Conservation (phyloP, 2,329 filamentous ascomycete species). For the Gliomastix tumulicola region DNA sequence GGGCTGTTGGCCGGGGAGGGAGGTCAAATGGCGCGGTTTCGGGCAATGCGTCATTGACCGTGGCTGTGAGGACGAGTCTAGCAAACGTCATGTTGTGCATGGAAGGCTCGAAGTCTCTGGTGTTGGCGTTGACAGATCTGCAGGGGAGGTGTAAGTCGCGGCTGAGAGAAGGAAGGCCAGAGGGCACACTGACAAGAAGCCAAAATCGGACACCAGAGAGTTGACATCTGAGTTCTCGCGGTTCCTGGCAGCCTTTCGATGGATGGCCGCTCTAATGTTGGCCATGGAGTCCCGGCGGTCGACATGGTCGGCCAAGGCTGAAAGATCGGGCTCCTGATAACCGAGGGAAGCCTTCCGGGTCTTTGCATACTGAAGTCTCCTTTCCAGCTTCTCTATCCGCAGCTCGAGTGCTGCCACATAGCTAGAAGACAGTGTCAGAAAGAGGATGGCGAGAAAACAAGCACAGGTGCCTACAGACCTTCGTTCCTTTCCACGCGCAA, state of each 20-base stretch:
- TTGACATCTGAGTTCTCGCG: constrained; percentile 83
- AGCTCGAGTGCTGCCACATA: constrained; percentile 96
- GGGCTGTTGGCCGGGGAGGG: constrained; percentile 64
- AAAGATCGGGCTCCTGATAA: constrained; percentile 51
- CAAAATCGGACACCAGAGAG: constrained; percentile 88
- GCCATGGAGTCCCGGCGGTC: constrained; percentile 50
- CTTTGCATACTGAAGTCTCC: constrained; percentile 62
- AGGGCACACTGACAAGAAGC: constrained; percentile 55
- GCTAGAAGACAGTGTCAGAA: constrained; percentile 28
- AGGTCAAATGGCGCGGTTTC: constrained; percentile 49
- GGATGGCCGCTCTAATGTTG: constrained; percentile 54
- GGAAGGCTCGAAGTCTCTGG: constrained; percentile 86
- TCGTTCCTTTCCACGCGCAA: constrained; percentile 88
- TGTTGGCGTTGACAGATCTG: constrained; percentile 90
- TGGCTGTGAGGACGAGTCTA: constrained; percentile 77
- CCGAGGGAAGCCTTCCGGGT: constrained; percentile 65
- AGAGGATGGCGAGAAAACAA: too few relatives aligned
- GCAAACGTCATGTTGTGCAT: constrained; percentile 89
- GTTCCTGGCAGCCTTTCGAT: constrained; percentile 55
- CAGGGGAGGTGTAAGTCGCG: constrained; percentile 1
- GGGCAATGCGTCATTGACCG: constrained; percentile 66
- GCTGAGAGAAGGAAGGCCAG: too few relatives aligned
- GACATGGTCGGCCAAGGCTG: constrained; percentile 17
- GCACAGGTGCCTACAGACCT: too few relatives aligned
- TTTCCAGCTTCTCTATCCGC: constrained; percentile 81